Base-by-base conservation (phyloP, 768 basidiomycete species). In the Suillus spraguei region DNA sequence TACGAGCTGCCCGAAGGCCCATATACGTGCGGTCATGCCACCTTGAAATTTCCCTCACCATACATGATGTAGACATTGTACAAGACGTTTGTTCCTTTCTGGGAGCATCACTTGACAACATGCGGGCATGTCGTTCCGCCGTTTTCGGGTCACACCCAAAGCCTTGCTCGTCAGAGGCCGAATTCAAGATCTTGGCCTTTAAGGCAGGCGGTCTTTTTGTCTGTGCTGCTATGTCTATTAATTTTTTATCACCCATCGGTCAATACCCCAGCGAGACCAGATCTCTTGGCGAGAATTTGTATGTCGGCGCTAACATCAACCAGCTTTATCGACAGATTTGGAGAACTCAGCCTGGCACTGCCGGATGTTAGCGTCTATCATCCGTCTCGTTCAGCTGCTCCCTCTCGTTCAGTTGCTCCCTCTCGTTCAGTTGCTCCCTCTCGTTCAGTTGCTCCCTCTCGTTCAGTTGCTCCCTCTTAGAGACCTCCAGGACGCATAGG, bases 131-230 rank as follows among this genome's bases (percentile, higher is more conserved):
- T 4, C 66, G 62, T 46, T 22, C 42, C 9, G 28, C 24, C 13
- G 20, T 50, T 8, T 63, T 67, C 50, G 24, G 28, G 1, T 42
- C 16, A 1, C 54, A 63, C 0, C 60, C 63, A 2, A 54, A 54
- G 3, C 61, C 63, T 7, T 70, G 68, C 68, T 66, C 66, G 2
- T 66, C 68, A 6, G 64, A 62, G 5, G 59, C 62, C 46, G 68
- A 63, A 38, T 36, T 70, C 17, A 63, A 69, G 17, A 59, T 64
- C 1, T 58, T 67, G 13, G 61, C 62, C 1, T 54, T 44, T 1
- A 65, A 59, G 24, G 61, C 69, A 11, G 49, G 24, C 10, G 68
- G 68, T 17, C 61, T 62, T 9, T 69, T 69, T 35, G 47, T 70
- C 4, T 66, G 67, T 24, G 64, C 69, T 6, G 59, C 64, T 2